A percentile compares a stretch with the other conserved stretches of the same genome.
These are phyloP conservation scores for Aplosporella prunicola DNA, from an alignment of 2,329 filamentous ascomycete species.

Conservation along the genomic window DNA sequence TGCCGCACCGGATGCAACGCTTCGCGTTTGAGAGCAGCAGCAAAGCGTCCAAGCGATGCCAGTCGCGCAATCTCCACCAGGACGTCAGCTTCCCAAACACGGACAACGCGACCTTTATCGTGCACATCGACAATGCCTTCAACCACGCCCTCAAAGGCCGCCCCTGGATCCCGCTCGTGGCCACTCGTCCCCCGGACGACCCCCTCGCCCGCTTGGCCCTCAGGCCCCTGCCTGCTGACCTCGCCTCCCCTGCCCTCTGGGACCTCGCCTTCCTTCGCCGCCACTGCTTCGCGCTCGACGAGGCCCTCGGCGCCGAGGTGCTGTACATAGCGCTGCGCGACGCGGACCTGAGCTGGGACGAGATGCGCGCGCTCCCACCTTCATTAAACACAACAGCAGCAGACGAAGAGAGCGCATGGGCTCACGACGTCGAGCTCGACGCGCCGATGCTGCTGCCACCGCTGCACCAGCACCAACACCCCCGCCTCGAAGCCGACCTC, in stretches of 20 bases:
- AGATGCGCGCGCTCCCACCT: constrained; percentile 29
- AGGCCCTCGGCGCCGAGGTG: constrained; percentile 32
- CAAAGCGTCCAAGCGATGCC: constrained; percentile 28
- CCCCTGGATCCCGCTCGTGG: constrained; percentile 32
- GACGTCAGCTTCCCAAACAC: constrained; percentile 28
- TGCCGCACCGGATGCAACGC: constrained; percentile 27
- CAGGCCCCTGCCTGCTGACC: constrained; percentile 23
- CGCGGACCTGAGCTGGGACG: constrained; percentile 31
- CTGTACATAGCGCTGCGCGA: constrained; percentile 32
- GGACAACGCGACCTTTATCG: constrained; percentile 28
- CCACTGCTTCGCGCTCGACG: constrained; percentile 33
- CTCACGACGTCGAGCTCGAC: constrained; percentile 30
- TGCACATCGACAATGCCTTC: constrained; percentile 28
- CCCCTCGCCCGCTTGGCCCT: constrained; percentile 32
- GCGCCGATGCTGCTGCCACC: constrained; percentile 26
- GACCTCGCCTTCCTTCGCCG: constrained; percentile 32
- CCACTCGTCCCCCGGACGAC: constrained; percentile 29
- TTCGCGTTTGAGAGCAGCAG: constrained; percentile 31
- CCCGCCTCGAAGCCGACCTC: constrained; percentile 22
- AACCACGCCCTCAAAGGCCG: constrained; percentile 27
- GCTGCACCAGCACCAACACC: constrained; percentile 12
- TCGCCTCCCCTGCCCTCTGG: constrained; percentile 27
- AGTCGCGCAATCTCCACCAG: constrained; percentile 30
- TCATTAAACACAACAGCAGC: constrained; percentile 21
- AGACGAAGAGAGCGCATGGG: constrained; percentile 29